Percentiles rank a stretch among this genome's conserved stretches.
Conservation (phyloP, 192 early-diverging fungal genomes). For the Backusella australiensis region DNA sequence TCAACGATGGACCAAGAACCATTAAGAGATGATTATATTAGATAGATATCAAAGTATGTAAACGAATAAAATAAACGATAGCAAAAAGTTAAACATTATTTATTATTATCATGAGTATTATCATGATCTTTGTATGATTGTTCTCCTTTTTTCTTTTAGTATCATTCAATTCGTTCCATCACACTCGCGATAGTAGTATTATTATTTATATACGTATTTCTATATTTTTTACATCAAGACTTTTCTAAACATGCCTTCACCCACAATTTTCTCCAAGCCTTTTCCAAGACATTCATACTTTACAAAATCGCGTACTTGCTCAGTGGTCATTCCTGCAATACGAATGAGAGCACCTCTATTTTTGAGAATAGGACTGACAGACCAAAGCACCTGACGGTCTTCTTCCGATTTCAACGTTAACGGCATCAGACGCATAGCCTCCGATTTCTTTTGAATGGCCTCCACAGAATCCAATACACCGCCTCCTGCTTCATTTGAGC, state of each 20-base stretch:
- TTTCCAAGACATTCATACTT: constrained; percentile 31
- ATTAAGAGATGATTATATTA: too few species aligned
- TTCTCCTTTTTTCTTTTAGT: background rate
- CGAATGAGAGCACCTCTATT: constrained; percentile 30
- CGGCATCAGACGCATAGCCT: constrained; percentile 19
- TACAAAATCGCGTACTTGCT: constrained; percentile 37
- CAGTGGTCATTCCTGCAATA: constrained; percentile 35
- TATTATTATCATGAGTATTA: background rate
- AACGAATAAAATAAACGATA: background rate
- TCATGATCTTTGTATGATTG: background rate
- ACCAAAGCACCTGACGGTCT: constrained; percentile 21
- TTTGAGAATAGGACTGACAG: constrained; percentile 17
- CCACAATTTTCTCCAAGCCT: constrained; percentile 27
- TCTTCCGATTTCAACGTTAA: constrained; percentile 2
- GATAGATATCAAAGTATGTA: background rate
- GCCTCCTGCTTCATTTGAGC: background rate
- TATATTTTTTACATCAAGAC: constrained; percentile 23
- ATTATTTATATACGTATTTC: background rate
- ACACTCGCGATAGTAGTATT: background rate
- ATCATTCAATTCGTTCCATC: background rate
- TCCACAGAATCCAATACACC: constrained; percentile 2
- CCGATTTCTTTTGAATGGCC: constrained; percentile 16
- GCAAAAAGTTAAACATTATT: background rate
- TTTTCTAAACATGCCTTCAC: constrained; percentile 32
- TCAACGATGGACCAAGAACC: background rate